Base-by-base conservation (phyloP, 345 rosid genomes). In the Linum tenue region DNA sequence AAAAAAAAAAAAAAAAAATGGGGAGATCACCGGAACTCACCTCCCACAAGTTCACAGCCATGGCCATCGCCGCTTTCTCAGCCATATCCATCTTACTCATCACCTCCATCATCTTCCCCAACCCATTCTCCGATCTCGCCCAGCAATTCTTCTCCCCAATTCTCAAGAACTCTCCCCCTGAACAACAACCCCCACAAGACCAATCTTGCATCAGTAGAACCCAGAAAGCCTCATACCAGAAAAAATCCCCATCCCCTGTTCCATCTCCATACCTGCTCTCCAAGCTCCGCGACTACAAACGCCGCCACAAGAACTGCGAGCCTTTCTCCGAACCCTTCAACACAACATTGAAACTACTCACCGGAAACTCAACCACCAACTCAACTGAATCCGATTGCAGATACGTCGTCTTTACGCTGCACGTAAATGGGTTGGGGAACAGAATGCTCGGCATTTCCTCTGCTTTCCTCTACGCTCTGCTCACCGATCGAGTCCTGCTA, bases 401-500 rank as follows among this genome's bases (percentile, higher is more conserved):
- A 16, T 61, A 61, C 43, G 41, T 40, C 17, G 48, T 61, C 10
- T 61, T 44, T 14, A 44, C 37, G 36, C 12, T 57, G 37, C 60
- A 57, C n/a, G 4, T 42, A 1, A 53, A 55, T 40, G 76, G 72
- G 38, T 43, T 73, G 1, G 76, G 76, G 9, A 73, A 73, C 68
- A 67, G 60, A 68, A 73, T 73, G n/a, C 51, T 67, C 9, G 58
- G 68, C 50, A 31, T 73, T 17, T 58, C 68, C 16, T 44, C 76
- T 39, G 60, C 63, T 43, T 73, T 73, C 53, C 60, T 67, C 5
- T 73, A 68, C 17, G 64, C 69, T 4, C 39, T 73, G 43, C 72
- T 73, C 14, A 68, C 76, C 0, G 17, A 73, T 48, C 70, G 76
- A 42, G 63, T 72, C 14, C 60, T 72, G 16, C 76, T 72, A 12